A percentile compares a stretch with the other conserved stretches of the same genome.
These are phyloP conservation scores for sunflower (Helianthus annuus) DNA, from an alignment of 129 eudicot genomes.

Conservation along the genomic window HanXRQr2.0-SUNRISE NC_035440.2:119407159-119407658, in stretches of 20 bases:
- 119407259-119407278: no score
- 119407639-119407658: slow-evolving; percentile 62
- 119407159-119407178: no score
- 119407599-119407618: slow-evolving; percentile 38
- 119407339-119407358: background rate
- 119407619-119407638: slow-evolving; percentile 59
- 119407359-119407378: background rate
- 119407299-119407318: background rate
- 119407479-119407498: background rate
- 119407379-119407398: background rate
- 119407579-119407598: background rate
- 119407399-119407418: background rate
- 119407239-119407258: no score
- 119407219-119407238: no score
- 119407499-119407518: background rate
- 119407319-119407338: background rate
- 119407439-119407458: background rate
- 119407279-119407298: no score
- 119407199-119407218: no score
- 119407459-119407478: background rate
- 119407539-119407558: background rate
- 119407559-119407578: slow-evolving; percentile 2
- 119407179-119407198: background rate
- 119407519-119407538: background rate
- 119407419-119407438: background rate